Base-by-base conservation (phyloP, 176 grass and related monocot species). In the Alopecurus myosuroides region DNA sequence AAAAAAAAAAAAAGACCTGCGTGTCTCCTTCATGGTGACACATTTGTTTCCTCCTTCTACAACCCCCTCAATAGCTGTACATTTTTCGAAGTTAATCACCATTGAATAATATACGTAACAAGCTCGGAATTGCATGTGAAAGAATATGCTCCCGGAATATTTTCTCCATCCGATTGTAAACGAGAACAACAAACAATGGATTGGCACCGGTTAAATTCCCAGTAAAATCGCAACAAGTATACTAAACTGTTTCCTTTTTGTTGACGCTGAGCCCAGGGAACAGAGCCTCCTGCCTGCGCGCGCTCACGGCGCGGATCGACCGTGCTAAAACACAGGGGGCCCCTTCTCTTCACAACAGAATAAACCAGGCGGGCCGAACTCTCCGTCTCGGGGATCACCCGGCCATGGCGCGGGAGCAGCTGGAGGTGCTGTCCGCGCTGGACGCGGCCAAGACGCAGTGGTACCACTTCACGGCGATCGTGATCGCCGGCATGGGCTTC, bases 401-500 rank as follows among this genome's bases (percentile, higher is more conserved):
- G 25, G 23, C 11, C 9, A 64, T 64, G 61, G 61, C 61, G 61
- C 61, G 61, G 61, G 61, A 64, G 61, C 61, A 64, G 61, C 61
- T 64, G 61, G 61, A 64, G 29, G 61, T 64, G 61, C 61, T 64
- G 29, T 64, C 61, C 6, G 61, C 61, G 1, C 61, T 64, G 15
- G 61, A 64, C 61, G 5, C 61, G 15, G 61, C 61, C 61, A 64
- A 64, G 61, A 64, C 61, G 61, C 61, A 64, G 61, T 64, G 61
- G 61, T 64, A 64, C 61, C 61, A 64, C 61, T 64, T 64, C 61
- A 64, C 61, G 61, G 61, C 61, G 61, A 93, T 93, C 30, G 82
- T 97, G 1, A 92, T 97, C 70, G 94, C 94, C 19, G 94, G 94
- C 11, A 94, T 92, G 89, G 94, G 94, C 0, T 97, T 97, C 83